A percentile compares a stretch with the other conserved stretches of the same genome.
Conservation (phyloP, 2,329 filamentous ascomycete genomes). For the Stachybotrys elegans region DNA sequence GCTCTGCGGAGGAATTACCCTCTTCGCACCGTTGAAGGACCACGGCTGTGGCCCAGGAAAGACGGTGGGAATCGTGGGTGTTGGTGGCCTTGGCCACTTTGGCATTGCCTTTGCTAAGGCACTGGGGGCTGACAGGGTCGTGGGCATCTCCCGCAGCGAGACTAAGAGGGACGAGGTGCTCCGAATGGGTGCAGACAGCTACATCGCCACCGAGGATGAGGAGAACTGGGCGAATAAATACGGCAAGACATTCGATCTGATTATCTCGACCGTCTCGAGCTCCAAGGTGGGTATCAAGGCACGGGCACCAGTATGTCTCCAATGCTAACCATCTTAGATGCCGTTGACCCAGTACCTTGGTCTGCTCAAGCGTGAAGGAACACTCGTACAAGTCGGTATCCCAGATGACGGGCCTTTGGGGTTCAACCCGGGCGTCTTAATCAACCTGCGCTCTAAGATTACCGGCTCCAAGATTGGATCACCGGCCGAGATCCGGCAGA, state of each 20-base stretch:
- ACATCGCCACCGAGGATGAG: conserved; percentile 40
- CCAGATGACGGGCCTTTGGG: conserved; percentile 15
- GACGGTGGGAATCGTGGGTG: conserved; percentile 59
- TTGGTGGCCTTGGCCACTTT: conserved; percentile 66
- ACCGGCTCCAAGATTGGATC: conserved; percentile 41
- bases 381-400: conserved; percentile 58
- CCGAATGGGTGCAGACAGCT: conserved; percentile 52
- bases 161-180: conserved; percentile 51
- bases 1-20: conserved; percentile 66
- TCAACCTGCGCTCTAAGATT: conserved; percentile 46
- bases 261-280: conserved; percentile 51
- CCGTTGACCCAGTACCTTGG: conserved; percentile 56
- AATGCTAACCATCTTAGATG: conserved; percentile 36
- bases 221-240: conserved; percentile 50
- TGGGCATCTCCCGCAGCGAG: conserved; percentile 51
- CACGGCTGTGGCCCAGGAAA: conserved; percentile 64
- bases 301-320: neutral
- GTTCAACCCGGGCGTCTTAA: conserved; percentile 38
- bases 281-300: conserved; percentile 13
- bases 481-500: conserved; percentile 53
- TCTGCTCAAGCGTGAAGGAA: conserved; percentile 53
- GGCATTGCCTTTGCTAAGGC: conserved; percentile 65
- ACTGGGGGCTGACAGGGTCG: conserved; percentile 56
- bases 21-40: conserved; percentile 57
- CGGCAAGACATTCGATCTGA: conserved; percentile 48